Conservation (phyloP, 2,329 filamentous ascomycete species). For the Epichloe hybrida region DNA sequence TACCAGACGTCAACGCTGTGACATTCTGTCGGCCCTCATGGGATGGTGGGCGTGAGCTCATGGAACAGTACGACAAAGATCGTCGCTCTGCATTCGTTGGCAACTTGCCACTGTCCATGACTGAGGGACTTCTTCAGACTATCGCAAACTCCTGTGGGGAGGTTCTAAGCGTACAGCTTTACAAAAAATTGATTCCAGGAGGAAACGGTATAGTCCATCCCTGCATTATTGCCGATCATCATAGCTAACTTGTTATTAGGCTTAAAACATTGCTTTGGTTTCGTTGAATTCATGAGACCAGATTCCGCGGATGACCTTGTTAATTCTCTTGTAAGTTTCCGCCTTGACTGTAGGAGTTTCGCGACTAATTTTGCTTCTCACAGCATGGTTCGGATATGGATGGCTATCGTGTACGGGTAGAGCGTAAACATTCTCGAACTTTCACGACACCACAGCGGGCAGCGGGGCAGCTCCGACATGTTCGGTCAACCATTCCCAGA, state of each 20-base stretch:
- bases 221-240: background rate
- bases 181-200: slow-evolving; percentile 12
- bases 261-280: slow-evolving; percentile 17
- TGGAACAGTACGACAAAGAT: slow-evolving; percentile 27
- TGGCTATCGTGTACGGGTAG: slow-evolving; percentile 22
- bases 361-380: slow-evolving; percentile 4
- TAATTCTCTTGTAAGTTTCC: slow-evolving; percentile 20
- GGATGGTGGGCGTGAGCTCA: slow-evolving; percentile 9
- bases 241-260: slow-evolving; percentile 10
- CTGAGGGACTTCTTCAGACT: slow-evolving; percentile 21
- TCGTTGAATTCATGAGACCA: slow-evolving; percentile 26
- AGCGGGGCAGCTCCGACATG: background rate
- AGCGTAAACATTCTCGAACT: slow-evolving; percentile 21
- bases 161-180: slow-evolving; percentile 18
- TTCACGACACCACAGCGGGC: slow-evolving; percentile 10
- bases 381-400: slow-evolving; percentile 22
- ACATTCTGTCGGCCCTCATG: background rate
- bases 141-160: slow-evolving; percentile 25
- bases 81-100: slow-evolving; percentile 35
- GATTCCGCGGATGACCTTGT: slow-evolving; percentile 25
- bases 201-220: background rate
- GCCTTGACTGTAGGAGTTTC: background rate
- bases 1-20: background rate
- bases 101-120: slow-evolving; percentile 25
- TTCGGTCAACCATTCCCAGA: slow-evolving; percentile 5